phyloP scores from a whole-genome alignment of 176 grass and related monocot genomes.

The Oryza punctata region DNA sequence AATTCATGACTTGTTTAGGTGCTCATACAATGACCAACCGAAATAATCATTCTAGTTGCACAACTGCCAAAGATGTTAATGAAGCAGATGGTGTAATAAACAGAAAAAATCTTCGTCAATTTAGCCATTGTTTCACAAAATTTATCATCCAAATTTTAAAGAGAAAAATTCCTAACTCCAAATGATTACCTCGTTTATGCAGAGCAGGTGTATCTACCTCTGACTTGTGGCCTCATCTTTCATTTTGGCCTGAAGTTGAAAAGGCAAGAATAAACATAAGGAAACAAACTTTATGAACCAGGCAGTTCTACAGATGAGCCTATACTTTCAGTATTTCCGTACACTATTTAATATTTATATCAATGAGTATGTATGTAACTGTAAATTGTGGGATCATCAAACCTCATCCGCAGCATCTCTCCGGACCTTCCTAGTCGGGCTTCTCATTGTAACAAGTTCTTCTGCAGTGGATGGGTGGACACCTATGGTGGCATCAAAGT shows the following conservation, averaged over 20 bases:
- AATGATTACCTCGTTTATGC: slow-evolving; percentile 28
- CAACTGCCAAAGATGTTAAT: not conserved
- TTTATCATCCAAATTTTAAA: not conserved
- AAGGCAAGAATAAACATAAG: slow-evolving; percentile 17
- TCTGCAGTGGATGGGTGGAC: slow-evolving; percentile 74
- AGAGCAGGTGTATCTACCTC: slow-evolving; percentile 17
- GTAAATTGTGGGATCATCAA: not conserved
- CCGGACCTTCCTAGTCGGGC: slow-evolving; percentile 62
- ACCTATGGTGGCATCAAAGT: slow-evolving; percentile 77
- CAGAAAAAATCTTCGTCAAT: not conserved
- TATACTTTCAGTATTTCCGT: not conserved
- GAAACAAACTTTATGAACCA: not conserved
- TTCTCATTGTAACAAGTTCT: slow-evolving; percentile 79
- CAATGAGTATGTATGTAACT: not conserved
- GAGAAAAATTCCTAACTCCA: not conserved
- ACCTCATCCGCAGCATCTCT: slow-evolving; percentile 47
- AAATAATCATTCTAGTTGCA: not conserved
- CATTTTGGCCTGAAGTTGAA: slow-evolving; percentile 45
- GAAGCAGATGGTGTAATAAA: not conserved
- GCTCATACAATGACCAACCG: not conserved
- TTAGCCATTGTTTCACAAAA: not conserved
- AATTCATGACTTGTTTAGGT: not conserved
- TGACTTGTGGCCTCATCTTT: slow-evolving; percentile 37
- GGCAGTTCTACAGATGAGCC: not conserved
- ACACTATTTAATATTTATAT: not conserved